phyloP scores from a whole-genome alignment of 768 basidiomycete species.

The Tricholoma flavovirens region DNA sequence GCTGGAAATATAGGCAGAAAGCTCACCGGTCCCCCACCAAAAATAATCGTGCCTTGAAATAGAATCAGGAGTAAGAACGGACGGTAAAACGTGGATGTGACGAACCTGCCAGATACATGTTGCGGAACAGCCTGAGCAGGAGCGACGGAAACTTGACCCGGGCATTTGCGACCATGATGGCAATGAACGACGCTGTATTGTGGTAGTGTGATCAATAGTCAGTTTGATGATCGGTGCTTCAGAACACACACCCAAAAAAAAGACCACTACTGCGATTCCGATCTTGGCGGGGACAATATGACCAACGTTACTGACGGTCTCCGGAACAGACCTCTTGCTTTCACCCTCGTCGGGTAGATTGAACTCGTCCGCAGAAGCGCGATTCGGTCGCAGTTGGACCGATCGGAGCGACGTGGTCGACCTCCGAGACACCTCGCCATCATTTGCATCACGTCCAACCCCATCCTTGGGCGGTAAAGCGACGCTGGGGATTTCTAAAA shows the following conservation, averaged over 20 bases:
- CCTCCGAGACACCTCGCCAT: not conserved
- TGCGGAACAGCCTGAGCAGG: slow-evolving; percentile 29
- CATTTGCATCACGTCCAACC: no score
- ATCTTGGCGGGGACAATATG: not conserved
- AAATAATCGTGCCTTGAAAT: slow-evolving; percentile 35
- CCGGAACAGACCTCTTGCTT: not conserved
- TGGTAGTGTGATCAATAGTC: not conserved
- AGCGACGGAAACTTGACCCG: not conserved
- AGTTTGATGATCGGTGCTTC: not conserved
- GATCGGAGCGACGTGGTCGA: not conserved
- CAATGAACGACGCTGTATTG: not conserved
- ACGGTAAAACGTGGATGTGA: not conserved
- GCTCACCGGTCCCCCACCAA: slow-evolving; percentile 42
- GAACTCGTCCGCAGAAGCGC: not conserved
- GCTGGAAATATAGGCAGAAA: not conserved
- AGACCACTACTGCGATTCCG: not conserved
- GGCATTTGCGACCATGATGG: not conserved
- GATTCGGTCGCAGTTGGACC: no score
- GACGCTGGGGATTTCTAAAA: not conserved
- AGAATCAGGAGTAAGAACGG: not conserved
- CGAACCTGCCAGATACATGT: slow-evolving; percentile 35
- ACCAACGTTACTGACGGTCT: not conserved
- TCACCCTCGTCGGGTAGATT: not conserved
- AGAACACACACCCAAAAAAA: not conserved
- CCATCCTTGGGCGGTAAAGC: not conserved